phyloP scores from a whole-genome alignment of 768 basidiomycete species.

The Pleurotus djamor region DNA sequence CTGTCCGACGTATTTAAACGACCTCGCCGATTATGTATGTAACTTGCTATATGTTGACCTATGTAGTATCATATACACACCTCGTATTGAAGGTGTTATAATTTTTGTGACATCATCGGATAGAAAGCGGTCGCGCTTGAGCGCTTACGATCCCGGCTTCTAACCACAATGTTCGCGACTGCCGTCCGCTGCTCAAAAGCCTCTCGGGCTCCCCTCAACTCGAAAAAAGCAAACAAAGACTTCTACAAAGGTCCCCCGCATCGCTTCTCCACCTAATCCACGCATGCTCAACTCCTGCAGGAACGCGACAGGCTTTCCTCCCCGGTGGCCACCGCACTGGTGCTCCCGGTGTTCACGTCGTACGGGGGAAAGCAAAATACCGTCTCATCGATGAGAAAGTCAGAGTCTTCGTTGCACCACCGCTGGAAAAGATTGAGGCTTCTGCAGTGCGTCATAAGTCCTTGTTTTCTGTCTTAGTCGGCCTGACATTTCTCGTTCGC shows the following conservation, averaged over 20 bases:
- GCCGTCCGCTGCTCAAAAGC: conserved; percentile 75
- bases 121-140: neutral
- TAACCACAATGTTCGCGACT: conserved; percentile 61
- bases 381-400: conserved; percentile 81
- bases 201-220: conserved; percentile 75
- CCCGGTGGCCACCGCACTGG: conserved; percentile 87
- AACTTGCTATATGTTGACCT: neutral
- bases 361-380: conserved; percentile 78
- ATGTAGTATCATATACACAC: too few relatives aligned
- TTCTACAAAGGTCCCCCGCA: conserved; percentile 84
- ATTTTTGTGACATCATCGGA: neutral
- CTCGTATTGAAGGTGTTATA: too few relatives aligned
- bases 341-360: conserved; percentile 83
- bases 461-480: neutral
- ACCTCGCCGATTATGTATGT: neutral
- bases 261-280: neutral
- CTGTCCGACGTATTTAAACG: too few relatives aligned
- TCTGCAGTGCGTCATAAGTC: conserved; percentile 46
- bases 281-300: conserved; percentile 29
- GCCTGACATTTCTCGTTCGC: neutral
- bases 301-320: conserved; percentile 79
- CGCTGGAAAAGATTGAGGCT: conserved; percentile 54
- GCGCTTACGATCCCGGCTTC: neutral
- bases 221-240: conserved; percentile 92
- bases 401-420: conserved; percentile 81